phyloP scores from a whole-genome alignment of 2,329 filamentous ascomycete species.

The Xylaria multiplex region DNA sequence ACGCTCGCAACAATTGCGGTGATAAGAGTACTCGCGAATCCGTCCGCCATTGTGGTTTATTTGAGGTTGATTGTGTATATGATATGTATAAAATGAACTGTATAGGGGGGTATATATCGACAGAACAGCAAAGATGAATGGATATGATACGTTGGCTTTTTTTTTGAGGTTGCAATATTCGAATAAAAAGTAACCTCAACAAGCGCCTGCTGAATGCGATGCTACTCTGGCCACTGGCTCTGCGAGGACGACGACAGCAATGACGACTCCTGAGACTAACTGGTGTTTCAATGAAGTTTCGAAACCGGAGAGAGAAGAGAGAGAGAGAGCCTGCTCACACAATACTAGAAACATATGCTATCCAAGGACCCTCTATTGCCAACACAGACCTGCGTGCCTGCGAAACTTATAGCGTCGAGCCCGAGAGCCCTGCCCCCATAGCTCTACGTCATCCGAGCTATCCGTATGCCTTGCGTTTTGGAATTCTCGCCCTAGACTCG shows the following conservation, averaged over 20 bases:
- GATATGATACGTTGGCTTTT: not conserved
- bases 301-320: constrained; percentile 4
- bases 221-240: not conserved
- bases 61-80: not conserved
- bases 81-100: constrained; percentile 9
- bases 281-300: constrained; percentile 12
- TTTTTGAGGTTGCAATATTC: not conserved
- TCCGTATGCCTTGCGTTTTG: constrained; percentile 27
- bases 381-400: constrained; percentile 9
- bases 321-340: constrained; percentile 26
- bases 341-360: constrained; percentile 4
- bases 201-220: constrained; percentile 3
- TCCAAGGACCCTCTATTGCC: not conserved
- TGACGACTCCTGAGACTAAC: constrained; percentile 4
- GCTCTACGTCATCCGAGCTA: constrained; percentile 30
- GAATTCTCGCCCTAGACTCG: constrained; percentile 9
- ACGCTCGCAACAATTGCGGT: constrained; percentile 35
- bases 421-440: not conserved
- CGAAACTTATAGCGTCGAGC: constrained; percentile 24
- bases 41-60: constrained; percentile 25
- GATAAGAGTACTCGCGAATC: constrained; percentile 29
- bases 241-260: not conserved
- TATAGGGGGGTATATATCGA: constrained; percentile 11
- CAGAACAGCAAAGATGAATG: not conserved
- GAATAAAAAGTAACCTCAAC: not conserved